Percentiles rank a stretch among this genome's conserved stretches.
Evolutionary conservation across 2,329 filamentous ascomycete species (phyloP).

Genomic region (Curvularia sp.): DNA sequence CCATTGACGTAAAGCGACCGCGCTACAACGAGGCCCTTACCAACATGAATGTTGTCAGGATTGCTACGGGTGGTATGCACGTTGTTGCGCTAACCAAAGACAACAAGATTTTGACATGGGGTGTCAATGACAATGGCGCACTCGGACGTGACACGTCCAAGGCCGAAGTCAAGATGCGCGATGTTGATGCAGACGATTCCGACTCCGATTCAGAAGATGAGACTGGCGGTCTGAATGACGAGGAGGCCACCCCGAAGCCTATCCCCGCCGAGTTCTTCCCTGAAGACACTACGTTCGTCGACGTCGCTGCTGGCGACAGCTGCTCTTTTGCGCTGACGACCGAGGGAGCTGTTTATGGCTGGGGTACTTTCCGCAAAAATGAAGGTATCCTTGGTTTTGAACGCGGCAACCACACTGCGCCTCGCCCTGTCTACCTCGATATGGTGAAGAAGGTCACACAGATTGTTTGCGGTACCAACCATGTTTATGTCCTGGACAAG

Average conservation of each 20-base stretch:
- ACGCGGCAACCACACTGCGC: conserved; percentile 50
- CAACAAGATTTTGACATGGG: conserved; percentile 85
- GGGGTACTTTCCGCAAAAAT: conserved; percentile 80
- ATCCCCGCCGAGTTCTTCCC: conserved; percentile 65
- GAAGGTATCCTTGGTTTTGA: conserved; percentile 71
- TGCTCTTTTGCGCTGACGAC: conserved; percentile 78
- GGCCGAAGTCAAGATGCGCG: conserved; percentile 65
- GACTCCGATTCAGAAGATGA: conserved; percentile 57
- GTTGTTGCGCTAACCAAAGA: conserved; percentile 76
- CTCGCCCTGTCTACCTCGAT: conserved; percentile 62
- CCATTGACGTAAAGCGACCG: conserved; percentile 76
- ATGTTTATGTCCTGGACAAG: conserved; percentile 71
- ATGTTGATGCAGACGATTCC: conserved; percentile 59
- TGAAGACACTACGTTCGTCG: conserved; percentile 67
- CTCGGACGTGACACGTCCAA: conserved; percentile 76
- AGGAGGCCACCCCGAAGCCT: conserved; percentile 70
- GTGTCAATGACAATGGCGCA: conserved; percentile 84
- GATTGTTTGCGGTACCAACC: conserved; percentile 72
- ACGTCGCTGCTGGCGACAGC: conserved; percentile 76
- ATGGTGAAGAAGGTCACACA: conserved; percentile 70
- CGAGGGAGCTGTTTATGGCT: conserved; percentile 78
- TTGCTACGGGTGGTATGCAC: conserved; percentile 85
- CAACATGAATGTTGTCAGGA: conserved; percentile 71
- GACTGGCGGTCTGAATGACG: conserved; percentile 73
- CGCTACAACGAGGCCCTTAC: conserved; percentile 69